These are phyloP conservation scores for Kuraishia ogatae DNA, from an alignment of 805 yeast genomes.

Conservation along the genomic window DNA sequence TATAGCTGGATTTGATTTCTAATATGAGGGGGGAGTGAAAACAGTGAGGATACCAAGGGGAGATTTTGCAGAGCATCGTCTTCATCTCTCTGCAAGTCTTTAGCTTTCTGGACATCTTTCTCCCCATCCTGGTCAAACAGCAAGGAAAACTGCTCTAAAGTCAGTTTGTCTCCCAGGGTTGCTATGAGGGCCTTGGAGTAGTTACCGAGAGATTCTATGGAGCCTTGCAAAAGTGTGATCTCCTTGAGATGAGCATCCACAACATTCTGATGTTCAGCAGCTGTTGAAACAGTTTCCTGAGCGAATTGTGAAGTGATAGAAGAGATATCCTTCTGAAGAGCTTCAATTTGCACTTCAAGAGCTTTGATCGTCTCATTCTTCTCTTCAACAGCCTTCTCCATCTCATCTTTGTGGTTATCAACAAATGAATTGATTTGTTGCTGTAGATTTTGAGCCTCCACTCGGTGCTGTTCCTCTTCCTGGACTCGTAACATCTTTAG, in stretches of 20 bases:
- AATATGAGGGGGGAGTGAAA: no score
- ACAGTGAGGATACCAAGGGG: no score
- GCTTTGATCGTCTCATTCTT: background rate
- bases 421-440: background rate
- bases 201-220: background rate
- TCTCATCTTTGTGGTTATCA: background rate
- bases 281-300: background rate
- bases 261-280: background rate
- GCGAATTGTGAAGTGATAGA: no score
- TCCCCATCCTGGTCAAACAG: background rate
- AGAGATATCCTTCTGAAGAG: no score
- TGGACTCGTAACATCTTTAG: slow-evolving; percentile 7
- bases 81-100: no score
- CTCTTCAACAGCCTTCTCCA: background rate
- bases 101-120: background rate
- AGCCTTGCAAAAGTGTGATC: background rate
- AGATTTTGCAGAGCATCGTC: no score
- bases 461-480: background rate
- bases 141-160: background rate
- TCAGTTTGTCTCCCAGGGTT: background rate
- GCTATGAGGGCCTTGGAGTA: background rate
- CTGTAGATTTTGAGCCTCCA: background rate
- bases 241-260: background rate
- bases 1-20: no score
- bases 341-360: no score